A percentile compares a stretch with the other conserved stretches of the same genome.
Evolutionary conservation across 2,329 filamentous ascomycete species (phyloP).

Genomic region (Aureobasidium zeae): DNA sequence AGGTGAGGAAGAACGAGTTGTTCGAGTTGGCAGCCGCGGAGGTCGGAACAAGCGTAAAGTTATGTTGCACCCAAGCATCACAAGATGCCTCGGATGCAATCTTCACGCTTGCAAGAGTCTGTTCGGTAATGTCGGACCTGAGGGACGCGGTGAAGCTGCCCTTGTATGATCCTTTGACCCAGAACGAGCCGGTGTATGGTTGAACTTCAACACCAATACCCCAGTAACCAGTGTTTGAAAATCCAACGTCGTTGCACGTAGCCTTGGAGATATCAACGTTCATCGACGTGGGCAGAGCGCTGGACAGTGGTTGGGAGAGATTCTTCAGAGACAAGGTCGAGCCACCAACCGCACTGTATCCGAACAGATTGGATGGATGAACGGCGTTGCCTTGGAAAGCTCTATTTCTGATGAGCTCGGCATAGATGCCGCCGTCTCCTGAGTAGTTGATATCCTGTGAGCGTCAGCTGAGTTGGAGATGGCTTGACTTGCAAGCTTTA

Average conservation of each 20-base stretch:
- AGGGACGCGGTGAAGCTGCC: conserved; percentile 24
- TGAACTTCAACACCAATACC: conserved; percentile 25
- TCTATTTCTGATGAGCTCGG: conserved; percentile 57
- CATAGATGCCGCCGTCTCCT: conserved; percentile 60
- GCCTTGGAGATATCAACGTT: conserved; percentile 32
- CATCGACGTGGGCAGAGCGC: conserved; percentile 45
- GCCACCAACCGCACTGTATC: conserved; percentile 47
- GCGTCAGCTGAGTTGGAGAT: not conserved
- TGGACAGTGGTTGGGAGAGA: conserved; percentile 42
- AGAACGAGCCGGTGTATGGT: conserved; percentile 30
- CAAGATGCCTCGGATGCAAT: conserved; percentile 6
- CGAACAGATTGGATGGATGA: conserved; percentile 39
- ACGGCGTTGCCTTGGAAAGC: conserved; percentile 52
- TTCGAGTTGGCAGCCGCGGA: conserved; percentile 24
- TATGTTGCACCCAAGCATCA: conserved; percentile 20
- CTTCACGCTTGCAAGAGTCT: conserved; percentile 16
- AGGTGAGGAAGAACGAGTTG: conserved; percentile 44
- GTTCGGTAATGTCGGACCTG: conserved; percentile 18
- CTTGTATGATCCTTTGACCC: conserved; percentile 25
- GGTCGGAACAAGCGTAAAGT: conserved; percentile 24
- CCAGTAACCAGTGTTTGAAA: conserved; percentile 37
- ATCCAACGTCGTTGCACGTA: conserved; percentile 28
- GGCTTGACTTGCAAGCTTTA: conserved; percentile 14
- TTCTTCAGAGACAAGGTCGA: conserved; percentile 40
- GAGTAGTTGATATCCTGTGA: conserved; percentile 54